Percentiles rank a stretch among this genome's conserved stretches.
Evolutionary conservation across 768 basidiomycete genomes (phyloP).

Genomic region (Hemileccinum rubropunctum): DNA sequence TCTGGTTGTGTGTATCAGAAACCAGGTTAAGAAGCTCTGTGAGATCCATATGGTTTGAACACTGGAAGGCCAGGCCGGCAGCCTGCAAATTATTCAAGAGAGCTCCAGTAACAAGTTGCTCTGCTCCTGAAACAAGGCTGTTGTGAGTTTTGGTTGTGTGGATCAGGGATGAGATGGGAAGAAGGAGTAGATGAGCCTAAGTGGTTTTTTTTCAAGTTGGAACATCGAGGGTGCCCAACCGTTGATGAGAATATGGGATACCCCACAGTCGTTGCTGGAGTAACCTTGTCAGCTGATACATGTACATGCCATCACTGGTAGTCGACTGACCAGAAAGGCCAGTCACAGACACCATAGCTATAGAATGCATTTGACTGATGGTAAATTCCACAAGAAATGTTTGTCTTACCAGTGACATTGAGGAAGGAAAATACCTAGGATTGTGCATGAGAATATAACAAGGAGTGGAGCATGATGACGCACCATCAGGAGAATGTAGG

Average conservation of each 20-base stretch:
- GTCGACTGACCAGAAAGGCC: slow-evolving; percentile 8
- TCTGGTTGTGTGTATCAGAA: no score
- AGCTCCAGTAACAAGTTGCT: no score
- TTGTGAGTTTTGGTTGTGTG: no score
- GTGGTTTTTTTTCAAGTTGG: no score
- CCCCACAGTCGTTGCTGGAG: slow-evolving; percentile 16
- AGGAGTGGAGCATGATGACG: background rate
- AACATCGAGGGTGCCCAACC: no score
- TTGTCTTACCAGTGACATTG: background rate
- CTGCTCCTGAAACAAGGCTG: no score
- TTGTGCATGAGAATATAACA: background rate
- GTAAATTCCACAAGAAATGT: background rate
- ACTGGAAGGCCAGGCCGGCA: no score
- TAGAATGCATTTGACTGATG: background rate
- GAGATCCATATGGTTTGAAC: no score
- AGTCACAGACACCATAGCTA: slow-evolving; percentile 8
- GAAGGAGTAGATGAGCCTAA: no score
- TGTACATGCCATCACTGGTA: background rate
- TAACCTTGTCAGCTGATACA: background rate
- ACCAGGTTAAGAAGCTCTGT: no score
- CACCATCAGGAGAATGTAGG: slow-evolving; percentile 17
- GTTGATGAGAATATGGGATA: background rate
- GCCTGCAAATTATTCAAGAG: no score
- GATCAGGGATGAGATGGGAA: no score
- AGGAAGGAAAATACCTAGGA: slow-evolving; percentile 16